Evolutionary conservation across 257 asterid species (phyloP).

Genomic region (Leptodermis oblonga): DNA sequence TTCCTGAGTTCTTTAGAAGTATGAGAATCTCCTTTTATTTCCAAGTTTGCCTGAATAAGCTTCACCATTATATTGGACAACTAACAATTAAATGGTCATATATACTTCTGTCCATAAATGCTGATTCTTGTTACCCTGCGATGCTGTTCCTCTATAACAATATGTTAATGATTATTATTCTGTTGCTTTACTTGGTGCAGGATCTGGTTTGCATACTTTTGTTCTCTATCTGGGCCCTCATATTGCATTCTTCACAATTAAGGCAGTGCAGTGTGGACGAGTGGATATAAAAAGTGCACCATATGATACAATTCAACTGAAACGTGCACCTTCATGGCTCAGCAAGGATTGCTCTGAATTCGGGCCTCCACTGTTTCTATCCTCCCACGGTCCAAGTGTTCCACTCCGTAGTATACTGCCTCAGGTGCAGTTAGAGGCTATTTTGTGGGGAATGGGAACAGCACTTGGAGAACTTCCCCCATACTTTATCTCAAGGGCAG

Average conservation of each 20-base stretch:
- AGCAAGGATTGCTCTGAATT: slow-evolving; percentile 75
- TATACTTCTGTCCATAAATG: neutral
- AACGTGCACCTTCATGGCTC: slow-evolving; percentile 74
- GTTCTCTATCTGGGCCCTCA: slow-evolving; percentile 96
- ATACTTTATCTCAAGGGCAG: slow-evolving; percentile 93
- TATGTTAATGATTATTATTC: neutral
- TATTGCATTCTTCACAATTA: slow-evolving; percentile 79
- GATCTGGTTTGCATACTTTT: slow-evolving; percentile 94
- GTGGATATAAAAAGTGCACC: slow-evolving; percentile 83
- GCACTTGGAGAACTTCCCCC: slow-evolving; percentile 98
- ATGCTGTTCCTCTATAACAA: neutral
- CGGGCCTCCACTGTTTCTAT: slow-evolving; percentile 63
- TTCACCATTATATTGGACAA: neutral
- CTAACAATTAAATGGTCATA: neutral
- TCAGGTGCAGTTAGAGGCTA: slow-evolving; percentile 87
- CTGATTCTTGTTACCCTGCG: neutral
- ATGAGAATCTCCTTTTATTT: neutral
- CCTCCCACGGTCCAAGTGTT: slow-evolving; percentile 50
- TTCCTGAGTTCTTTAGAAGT: neutral
- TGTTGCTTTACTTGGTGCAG: slow-evolving; percentile 30
- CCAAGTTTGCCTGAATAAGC: neutral
- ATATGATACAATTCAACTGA: slow-evolving; percentile 85
- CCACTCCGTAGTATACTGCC: slow-evolving; percentile 83
- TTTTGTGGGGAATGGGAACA: slow-evolving; percentile 88
- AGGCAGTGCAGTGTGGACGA: slow-evolving; percentile 85